Evolutionary conservation across 2,329 filamentous ascomycete genomes (phyloP).

Genomic region (Botryotinia calthae): DNA sequence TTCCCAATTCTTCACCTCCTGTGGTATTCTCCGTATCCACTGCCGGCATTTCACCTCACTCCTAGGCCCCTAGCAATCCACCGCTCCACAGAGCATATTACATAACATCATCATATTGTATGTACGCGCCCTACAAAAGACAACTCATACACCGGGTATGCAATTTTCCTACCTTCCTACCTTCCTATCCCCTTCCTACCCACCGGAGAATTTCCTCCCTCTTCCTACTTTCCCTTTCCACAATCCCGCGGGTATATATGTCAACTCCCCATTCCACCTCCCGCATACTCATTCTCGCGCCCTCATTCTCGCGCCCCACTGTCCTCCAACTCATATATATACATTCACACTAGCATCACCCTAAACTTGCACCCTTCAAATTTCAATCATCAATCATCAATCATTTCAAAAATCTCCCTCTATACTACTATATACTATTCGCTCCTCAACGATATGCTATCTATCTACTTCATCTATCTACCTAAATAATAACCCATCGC

Average conservation of each 20-base stretch:
- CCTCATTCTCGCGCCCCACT: no score
- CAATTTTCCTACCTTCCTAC: background rate
- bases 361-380: background rate
- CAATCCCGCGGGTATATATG: background rate
- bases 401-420: background rate
- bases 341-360: background rate
- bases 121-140: background rate
- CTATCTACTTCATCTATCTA: conserved; percentile 15
- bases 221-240: background rate
- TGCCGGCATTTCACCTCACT: background rate
- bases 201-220: background rate
- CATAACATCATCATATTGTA: background rate
- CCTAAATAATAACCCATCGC: background rate
- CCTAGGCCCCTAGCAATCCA: background rate
- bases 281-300: background rate
- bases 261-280: background rate
- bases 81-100: background rate
- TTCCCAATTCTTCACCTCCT: background rate
- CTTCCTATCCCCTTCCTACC: background rate
- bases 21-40: background rate
- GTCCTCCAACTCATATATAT: background rate
- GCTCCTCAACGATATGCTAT: background rate
- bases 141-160: background rate
- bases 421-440: conserved; percentile 3
- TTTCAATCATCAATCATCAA: background rate